A percentile compares a stretch with the other conserved stretches of the same genome.
Conservation (phyloP, 2,329 filamentous ascomycete genomes). For the Beauveria scarabaeidicola region DNA sequence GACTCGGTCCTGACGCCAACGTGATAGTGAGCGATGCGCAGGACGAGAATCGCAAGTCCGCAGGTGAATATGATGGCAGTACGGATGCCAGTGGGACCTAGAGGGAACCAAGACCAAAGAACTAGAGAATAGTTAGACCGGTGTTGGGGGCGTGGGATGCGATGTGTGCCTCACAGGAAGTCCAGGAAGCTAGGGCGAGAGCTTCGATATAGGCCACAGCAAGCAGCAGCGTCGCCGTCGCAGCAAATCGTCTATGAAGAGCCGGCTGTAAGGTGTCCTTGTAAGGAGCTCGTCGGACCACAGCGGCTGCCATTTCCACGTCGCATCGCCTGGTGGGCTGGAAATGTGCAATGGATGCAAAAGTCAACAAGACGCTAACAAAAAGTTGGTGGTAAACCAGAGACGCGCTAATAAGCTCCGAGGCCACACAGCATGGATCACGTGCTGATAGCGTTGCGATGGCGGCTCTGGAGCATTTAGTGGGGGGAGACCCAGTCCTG, state of each 20-base stretch:
- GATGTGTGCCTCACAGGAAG: constrained; percentile 49
- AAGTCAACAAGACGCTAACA: constrained; percentile 10
- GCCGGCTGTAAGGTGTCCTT: constrained; percentile 87
- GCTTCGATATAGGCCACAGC: constrained; percentile 66
- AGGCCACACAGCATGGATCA: constrained; percentile 3
- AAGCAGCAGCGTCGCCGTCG: constrained; percentile 62
- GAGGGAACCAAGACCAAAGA: constrained; percentile 79
- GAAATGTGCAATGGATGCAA: constrained; percentile 19
- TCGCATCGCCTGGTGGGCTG: constrained; percentile 31
- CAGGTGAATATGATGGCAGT: constrained; percentile 68
- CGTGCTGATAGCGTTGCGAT: constrained; percentile 2
- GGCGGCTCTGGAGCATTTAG: not conserved
- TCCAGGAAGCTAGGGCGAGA: constrained; percentile 59
- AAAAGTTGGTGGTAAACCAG: constrained; percentile 6
- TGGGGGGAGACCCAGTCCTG: not conserved
- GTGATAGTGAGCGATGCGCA: constrained; percentile 79
- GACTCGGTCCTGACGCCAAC: constrained; percentile 61
- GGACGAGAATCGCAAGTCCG: constrained; percentile 68
- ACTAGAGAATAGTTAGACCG: constrained; percentile 37
- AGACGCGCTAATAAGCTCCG: constrained; percentile 10
- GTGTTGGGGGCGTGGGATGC: constrained; percentile 5
- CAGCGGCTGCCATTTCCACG: constrained; percentile 42
- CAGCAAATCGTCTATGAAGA: constrained; percentile 77
- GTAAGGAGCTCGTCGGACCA: constrained; percentile 56
- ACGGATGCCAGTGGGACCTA: constrained; percentile 67